Conservation (phyloP, 345 rosid genomes). For the Murraya paniculata region DNA sequence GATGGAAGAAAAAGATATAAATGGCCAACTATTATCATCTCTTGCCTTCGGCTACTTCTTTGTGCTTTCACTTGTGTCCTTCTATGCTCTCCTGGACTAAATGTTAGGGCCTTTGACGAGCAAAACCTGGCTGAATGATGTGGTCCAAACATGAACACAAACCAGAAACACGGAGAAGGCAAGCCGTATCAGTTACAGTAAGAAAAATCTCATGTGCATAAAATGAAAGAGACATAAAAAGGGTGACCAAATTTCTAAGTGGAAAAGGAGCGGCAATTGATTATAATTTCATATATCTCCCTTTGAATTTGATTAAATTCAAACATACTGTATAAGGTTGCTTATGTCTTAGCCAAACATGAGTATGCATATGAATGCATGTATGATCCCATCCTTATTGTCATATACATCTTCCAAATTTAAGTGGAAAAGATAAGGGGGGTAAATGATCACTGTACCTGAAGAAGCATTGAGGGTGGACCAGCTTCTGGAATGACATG, state of each 20-base stretch:
- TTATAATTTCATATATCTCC: neutral
- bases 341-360: neutral
- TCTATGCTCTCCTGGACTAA: conserved; percentile 21
- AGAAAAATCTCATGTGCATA: neutral
- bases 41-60: neutral
- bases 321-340: neutral
- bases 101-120: conserved; percentile 55
- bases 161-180: conserved; percentile 23
- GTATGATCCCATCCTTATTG: no score
- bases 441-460: conserved; percentile 39
- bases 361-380: neutral
- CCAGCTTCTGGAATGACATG: conserved; percentile 48
- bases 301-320: neutral
- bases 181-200: conserved; percentile 23
- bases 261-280: neutral
- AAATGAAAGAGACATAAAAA: neutral
- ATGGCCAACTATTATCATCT: neutral
- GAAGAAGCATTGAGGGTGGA: conserved; percentile 88
- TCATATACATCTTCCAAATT: neutral
- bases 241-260: neutral
- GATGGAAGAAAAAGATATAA: conserved; percentile 1
- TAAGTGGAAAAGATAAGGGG: neutral
- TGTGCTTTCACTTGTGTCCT: neutral
- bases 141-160: conserved; percentile 26
- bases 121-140: conserved; percentile 76